Evolutionary conservation across 2,329 filamentous ascomycete genomes (phyloP).

Genomic region (Cordyceps sp.): DNA sequence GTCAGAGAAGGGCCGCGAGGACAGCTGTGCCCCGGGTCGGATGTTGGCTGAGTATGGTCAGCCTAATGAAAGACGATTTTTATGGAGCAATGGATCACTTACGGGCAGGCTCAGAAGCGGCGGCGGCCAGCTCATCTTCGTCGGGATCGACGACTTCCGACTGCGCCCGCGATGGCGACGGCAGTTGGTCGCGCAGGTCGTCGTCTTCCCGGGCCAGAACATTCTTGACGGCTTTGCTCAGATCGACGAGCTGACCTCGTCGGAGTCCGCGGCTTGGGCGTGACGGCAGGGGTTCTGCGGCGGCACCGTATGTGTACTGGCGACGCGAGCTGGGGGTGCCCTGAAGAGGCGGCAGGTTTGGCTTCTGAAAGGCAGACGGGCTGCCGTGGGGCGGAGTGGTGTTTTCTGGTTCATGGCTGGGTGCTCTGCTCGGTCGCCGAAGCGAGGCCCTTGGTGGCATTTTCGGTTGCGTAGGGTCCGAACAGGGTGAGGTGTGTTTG

Average conservation of each 20-base stretch:
- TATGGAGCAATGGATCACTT: neutral
- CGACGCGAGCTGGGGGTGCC: conserved; percentile 19
- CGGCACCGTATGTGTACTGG: conserved; percentile 21
- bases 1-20: no score
- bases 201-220: conserved; percentile 9
- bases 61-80: neutral
- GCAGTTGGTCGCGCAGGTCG: neutral
- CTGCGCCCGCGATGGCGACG: neutral
- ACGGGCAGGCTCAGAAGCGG: neutral
- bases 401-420: conserved; percentile 3
- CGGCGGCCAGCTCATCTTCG: conserved; percentile 7
- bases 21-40: no score
- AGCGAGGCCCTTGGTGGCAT: conserved; percentile 6
- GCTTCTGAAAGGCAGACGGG: conserved; percentile 7
- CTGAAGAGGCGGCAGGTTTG: conserved; percentile 9
- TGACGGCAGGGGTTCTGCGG: conserved; percentile 14
- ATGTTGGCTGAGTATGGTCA: neutral
- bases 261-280: conserved; percentile 5
- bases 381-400: conserved; percentile 1
- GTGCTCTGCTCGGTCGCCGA: conserved; percentile 2
- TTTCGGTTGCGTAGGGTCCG: no score
- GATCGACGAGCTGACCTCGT: conserved; percentile 7
- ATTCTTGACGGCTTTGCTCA: conserved; percentile 13
- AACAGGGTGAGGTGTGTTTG: no score
- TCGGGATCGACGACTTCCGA: conserved; percentile 4